Percentiles rank a stretch among this genome's conserved stretches.
phyloP scores from a whole-genome alignment of 2,329 filamentous ascomycete genomes.

The Microsporum audouinii region DNA sequence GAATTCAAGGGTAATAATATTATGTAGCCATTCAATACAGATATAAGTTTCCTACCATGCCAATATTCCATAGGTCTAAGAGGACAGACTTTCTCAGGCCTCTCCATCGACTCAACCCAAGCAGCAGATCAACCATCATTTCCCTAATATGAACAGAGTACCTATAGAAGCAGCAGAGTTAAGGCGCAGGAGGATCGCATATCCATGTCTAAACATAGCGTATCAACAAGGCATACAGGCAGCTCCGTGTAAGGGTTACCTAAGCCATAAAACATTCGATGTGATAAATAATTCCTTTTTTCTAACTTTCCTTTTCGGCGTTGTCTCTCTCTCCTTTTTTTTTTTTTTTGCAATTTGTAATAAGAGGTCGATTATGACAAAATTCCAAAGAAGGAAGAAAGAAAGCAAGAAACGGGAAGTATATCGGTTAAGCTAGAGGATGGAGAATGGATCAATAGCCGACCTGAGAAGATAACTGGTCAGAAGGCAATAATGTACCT shows the following conservation, averaged over 20 bases:
- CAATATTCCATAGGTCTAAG: no score
- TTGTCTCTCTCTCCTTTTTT: neutral
- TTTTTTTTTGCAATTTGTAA: constrained; percentile 2
- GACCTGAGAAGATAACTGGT: neutral
- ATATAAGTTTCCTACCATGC: neutral
- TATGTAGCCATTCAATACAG: no score
- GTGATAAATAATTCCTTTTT: neutral
- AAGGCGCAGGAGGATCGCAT: neutral
- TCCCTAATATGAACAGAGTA: neutral
- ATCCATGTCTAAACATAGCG: neutral
- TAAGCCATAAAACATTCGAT: neutral
- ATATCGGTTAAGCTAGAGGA: neutral
- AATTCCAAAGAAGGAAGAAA: neutral
- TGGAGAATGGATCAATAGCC: constrained; percentile 3
- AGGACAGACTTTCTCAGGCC: neutral
- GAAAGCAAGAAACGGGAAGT: neutral
- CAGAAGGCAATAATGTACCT: neutral
- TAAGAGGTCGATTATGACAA: neutral
- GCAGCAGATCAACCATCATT: neutral
- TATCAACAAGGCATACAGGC: neutral
- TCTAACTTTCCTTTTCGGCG: neutral
- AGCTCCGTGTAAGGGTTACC: neutral
- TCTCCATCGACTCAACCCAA: neutral
- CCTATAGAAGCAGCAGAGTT: neutral
- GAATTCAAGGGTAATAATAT: no score